A percentile compares a stretch with the other conserved stretches of the same genome.
These are phyloP conservation scores for Penicillium sp. DNA, from an alignment of 2,329 filamentous ascomycete species.

Conservation along the genomic window DNA sequence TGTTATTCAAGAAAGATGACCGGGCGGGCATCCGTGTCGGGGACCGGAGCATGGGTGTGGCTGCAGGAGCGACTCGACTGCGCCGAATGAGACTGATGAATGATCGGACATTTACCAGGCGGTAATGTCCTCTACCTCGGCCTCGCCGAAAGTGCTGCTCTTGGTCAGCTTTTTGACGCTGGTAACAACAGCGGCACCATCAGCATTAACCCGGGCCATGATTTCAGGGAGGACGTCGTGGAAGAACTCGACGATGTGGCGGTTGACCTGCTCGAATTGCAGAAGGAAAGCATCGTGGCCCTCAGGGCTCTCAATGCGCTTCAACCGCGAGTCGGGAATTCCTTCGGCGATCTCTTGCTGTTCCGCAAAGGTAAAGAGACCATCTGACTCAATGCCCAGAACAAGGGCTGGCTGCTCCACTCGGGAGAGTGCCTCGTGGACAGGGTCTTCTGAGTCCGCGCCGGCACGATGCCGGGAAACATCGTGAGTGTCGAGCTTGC, in stretches of 20 bases:
- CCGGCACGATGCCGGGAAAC: constrained; percentile 70
- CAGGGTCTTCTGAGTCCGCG: constrained; percentile 44
- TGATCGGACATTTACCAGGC: constrained; percentile 64
- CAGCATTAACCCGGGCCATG: constrained; percentile 63
- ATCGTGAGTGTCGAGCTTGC: constrained; percentile 96
- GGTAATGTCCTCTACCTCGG: constrained; percentile 93
- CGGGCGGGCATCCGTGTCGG: constrained; percentile 14
- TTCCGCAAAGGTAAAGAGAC: constrained; percentile 94
- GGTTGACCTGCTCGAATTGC: constrained; percentile 96
- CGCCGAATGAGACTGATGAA: constrained; percentile 21
- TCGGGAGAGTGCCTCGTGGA: constrained; percentile 71
- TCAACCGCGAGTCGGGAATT: constrained; percentile 72
- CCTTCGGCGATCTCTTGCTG: constrained; percentile 85
- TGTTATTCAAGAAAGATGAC: background rate
- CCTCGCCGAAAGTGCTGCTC: constrained; percentile 90
- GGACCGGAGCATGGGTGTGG: constrained; percentile 19
- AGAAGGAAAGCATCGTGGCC: constrained; percentile 95
- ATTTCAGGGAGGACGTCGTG: constrained; percentile 81
- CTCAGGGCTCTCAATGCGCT: constrained; percentile 88
- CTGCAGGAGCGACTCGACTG: constrained; percentile 27
- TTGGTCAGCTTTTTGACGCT: constrained; percentile 66
- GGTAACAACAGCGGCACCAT: constrained; percentile 50
- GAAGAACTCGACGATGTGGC: constrained; percentile 79
- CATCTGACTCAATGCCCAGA: constrained; percentile 91
- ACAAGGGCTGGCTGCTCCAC: constrained; percentile 89